Evolutionary conservation across 176 grass and related monocot genomes (phyloP), one percentile per base, ranked within the genome.

Genomic region (Microstegium vimineum): DNA sequence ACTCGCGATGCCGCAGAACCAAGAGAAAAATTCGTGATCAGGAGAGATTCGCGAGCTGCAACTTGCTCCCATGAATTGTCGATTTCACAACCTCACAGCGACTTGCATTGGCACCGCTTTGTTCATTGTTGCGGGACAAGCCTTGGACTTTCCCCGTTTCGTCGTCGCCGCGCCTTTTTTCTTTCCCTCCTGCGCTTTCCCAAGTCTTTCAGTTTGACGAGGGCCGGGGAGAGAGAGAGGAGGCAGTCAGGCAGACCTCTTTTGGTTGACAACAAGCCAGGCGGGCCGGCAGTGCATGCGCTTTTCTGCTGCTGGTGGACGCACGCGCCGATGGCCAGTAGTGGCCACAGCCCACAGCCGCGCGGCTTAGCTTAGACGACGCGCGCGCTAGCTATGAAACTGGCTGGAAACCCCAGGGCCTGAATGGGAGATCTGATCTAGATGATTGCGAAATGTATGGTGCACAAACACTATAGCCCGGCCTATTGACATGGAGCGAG

Each of bases 361-460:
- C 9, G 9, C 10, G 10, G 59, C 60, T 60, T 73, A 74, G 47
- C 18, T 52, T 52, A 20, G 31, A 11, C 33, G 34, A 36, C 30
- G 43, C n/a, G n/a, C n/a, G n/a, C n/a, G n/a, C n/a, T n/a, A n/a
- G n/a, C 38, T 69, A 73, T 4, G 40, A 30, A 30, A 25, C 42
- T 77, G 49, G 81, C 67, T 28, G 49, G 47, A 73, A 22, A 63
- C 46, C 49, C 20, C 28, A 60, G 68, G 67, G 11, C 37, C 37
- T 27, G n/a, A 54, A 82, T 49, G 59, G 35, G 23, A 86, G 41
- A 82, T 77, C 11, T 52, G 84, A 63, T 82, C 83, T 32, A 56
- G 78, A 32, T 73, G 88, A 90, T 82, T 56, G 88, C 43, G 88
- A 90, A 78, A 90, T 66, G 78, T 90, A 90, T 66, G 88, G 88